Conservation (phyloP, 2,329 filamentous ascomycete species). For the Aspergillus niger region DNA sequence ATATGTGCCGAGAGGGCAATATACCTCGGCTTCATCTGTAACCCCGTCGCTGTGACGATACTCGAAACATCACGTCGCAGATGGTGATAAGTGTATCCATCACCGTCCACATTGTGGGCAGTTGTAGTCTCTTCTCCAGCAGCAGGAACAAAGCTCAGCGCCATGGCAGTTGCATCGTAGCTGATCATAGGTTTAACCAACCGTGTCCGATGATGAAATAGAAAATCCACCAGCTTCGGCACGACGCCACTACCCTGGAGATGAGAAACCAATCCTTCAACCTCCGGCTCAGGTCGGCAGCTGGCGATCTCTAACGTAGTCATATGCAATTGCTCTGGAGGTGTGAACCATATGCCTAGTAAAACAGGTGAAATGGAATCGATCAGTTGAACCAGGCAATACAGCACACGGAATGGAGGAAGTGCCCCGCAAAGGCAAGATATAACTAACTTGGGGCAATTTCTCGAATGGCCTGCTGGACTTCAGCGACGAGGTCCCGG, state of each 20-base stretch:
- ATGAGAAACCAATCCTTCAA: conserved; percentile 61
- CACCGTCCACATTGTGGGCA: conserved; percentile 45
- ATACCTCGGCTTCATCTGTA: conserved; percentile 77
- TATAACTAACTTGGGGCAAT: conserved; percentile 67
- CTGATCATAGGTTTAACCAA: conserved; percentile 81
- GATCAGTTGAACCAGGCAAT: neutral
- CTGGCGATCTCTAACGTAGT: conserved; percentile 85
- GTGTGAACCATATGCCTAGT: conserved; percentile 83
- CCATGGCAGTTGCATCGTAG: conserved; percentile 82
- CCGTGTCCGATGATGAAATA: conserved; percentile 67
- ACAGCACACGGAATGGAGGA: neutral
- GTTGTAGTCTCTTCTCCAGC: conserved; percentile 56
- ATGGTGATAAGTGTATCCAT: conserved; percentile 85
- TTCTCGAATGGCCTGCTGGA: conserved; percentile 67
- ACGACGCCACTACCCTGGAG: conserved; percentile 57
- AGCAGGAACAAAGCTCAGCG: conserved; percentile 83
- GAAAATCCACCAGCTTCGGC: conserved; percentile 65
- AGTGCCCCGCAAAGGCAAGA: neutral
- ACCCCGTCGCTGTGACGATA: conserved; percentile 60
- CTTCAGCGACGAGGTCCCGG: conserved; percentile 63
- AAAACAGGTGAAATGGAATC: neutral
- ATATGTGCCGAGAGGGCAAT: conserved; percentile 88
- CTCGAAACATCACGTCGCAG: conserved; percentile 76
- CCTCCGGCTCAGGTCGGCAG: conserved; percentile 69
- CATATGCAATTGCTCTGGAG: conserved; percentile 74